These are phyloP conservation scores for Begonia masoniana DNA, from an alignment of 306 rosid species.

Conservation along the genomic window DNA sequence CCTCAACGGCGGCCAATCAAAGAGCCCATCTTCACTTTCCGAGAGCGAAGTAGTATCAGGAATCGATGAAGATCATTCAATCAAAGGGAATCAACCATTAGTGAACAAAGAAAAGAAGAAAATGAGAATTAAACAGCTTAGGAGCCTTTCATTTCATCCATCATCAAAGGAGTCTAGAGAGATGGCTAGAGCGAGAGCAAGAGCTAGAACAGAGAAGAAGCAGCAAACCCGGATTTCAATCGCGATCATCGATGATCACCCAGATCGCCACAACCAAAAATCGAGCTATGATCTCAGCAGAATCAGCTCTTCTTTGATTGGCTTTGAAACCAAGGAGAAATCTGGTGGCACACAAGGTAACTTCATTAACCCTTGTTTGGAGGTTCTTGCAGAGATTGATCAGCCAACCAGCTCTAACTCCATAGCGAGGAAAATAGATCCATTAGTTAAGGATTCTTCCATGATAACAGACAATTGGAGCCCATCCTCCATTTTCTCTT, in stretches of 20 bases:
- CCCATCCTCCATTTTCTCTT: slow-evolving; percentile 31
- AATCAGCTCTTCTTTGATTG: slow-evolving; percentile 35
- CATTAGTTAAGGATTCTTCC: slow-evolving; percentile 20
- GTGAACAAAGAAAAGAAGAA: slow-evolving; percentile 6
- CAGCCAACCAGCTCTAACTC: slow-evolving; percentile 15
- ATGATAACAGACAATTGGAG: slow-evolving; percentile 40
- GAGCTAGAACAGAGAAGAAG: slow-evolving; percentile 48
- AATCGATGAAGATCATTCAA: slow-evolving; percentile 10
- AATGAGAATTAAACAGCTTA: slow-evolving; percentile 13
- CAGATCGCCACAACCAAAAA: slow-evolving; percentile 6
- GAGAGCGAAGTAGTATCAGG: slow-evolving; percentile 66
- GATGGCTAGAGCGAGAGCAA: slow-evolving; percentile 66
- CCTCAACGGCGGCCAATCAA: slow-evolving; percentile 5
- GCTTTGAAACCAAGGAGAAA: slow-evolving; percentile 40
- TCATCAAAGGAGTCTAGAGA: slow-evolving; percentile 45
- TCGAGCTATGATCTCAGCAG: slow-evolving; percentile 11
- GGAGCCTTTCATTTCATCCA: slow-evolving; percentile 30
- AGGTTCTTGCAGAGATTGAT: slow-evolving; percentile 17
- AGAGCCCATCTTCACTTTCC: slow-evolving; percentile 36
- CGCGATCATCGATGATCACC: neutral
- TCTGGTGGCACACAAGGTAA: slow-evolving; percentile 28
- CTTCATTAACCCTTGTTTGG: slow-evolving; percentile 20
- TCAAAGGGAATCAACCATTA: slow-evolving; percentile 12
- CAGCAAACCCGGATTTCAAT: slow-evolving; percentile 5
- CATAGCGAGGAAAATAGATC: slow-evolving; percentile 1